Base-by-base conservation (phyloP, 495 filamentous ascomycete species). In the Penicillium paxilli region DNA sequence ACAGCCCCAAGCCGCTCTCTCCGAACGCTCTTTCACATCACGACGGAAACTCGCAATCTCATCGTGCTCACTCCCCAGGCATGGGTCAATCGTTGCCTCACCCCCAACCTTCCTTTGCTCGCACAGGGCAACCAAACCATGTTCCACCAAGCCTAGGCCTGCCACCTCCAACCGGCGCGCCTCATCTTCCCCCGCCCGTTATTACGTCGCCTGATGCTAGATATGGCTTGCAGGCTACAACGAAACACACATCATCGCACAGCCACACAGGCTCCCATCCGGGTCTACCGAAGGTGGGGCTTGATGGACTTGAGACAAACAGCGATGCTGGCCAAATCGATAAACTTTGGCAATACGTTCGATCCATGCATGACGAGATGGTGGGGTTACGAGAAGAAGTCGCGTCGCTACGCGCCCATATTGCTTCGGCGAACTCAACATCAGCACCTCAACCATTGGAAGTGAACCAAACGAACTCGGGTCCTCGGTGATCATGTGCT, bases 1-100 rank as follows among this genome's bases (percentile, higher is more conserved):
- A 96, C 64, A 93, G 88, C 57, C 90, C 91, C 0, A 93, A 89
- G 64, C 89, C 92, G 4, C 75, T 96, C 26, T 96, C 91, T 28
- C 92, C 92, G 4, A 84, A 82, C 58, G 83, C 82, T 17, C 70
- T 80, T 37, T 81, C 84, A 44, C 75, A 81, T 23, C 81, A 85
- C 53, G 82, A 86, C 57, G 71, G 82, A 6, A 76, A 80, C 25
- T 63, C 80, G 10, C 70, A 67, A 38, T 57, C 69, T 23, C 80
- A 79, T 56, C 80, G 83, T 23, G 81, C 85, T 47, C 80, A 88
- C 51, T 91, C 89, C 6, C 89, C 90, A 10, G 84, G 83, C 56
- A 66, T 91, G 53, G 80, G 81, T 7, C 82, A 85, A 32, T 83
- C 89, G 44, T 78, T 85, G 50, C 62, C 64, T 41, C 64, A 67